Evolutionary conservation across 768 basidiomycete genomes (phyloP).

Genomic region (Pseudohyphozyma bogoriensis): DNA sequence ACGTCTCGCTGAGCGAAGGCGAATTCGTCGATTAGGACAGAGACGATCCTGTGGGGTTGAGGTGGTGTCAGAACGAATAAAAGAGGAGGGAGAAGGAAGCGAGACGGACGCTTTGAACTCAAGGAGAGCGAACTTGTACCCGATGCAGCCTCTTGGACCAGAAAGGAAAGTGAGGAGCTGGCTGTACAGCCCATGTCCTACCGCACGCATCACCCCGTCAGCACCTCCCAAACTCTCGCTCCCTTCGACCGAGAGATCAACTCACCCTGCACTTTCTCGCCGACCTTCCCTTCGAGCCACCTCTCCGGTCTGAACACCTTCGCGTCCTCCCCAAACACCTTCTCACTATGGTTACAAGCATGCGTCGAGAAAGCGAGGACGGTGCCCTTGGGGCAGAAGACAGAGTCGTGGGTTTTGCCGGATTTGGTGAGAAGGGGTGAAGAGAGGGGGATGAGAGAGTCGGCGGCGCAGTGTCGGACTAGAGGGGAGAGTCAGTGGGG

Average conservation of each 20-base stretch:
- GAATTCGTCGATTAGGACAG: constrained; percentile 23
- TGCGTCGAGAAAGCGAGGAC: constrained; percentile 53
- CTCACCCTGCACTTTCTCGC: constrained; percentile 28
- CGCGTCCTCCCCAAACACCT: constrained; percentile 61
- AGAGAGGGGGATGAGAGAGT: constrained; percentile 63
- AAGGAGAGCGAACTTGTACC: constrained; percentile 18
- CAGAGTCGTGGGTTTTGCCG: constrained; percentile 18
- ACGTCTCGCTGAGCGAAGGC: constrained; percentile 12
- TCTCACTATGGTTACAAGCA: constrained; percentile 49
- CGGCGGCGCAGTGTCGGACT: constrained; percentile 54
- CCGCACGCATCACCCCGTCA: too few species aligned
- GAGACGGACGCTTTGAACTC: constrained; percentile 10
- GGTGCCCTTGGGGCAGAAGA: constrained; percentile 46
- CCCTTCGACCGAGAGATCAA: too few species aligned
- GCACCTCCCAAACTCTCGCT: constrained; percentile 43
- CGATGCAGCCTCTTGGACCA: constrained; percentile 1
- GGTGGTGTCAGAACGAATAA: background rate
- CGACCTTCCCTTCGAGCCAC: constrained; percentile 43
- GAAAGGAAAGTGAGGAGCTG: too few species aligned
- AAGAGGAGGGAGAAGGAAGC: background rate
- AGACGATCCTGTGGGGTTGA: constrained; percentile 7
- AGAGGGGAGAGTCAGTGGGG: constrained; percentile 1
- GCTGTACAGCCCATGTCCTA: too few species aligned
- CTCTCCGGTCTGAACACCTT: constrained; percentile 53
- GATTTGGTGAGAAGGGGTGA: constrained; percentile 1